Conservation (phyloP, 768 basidiomycete genomes). For the Termitomyces sp. region DNA sequence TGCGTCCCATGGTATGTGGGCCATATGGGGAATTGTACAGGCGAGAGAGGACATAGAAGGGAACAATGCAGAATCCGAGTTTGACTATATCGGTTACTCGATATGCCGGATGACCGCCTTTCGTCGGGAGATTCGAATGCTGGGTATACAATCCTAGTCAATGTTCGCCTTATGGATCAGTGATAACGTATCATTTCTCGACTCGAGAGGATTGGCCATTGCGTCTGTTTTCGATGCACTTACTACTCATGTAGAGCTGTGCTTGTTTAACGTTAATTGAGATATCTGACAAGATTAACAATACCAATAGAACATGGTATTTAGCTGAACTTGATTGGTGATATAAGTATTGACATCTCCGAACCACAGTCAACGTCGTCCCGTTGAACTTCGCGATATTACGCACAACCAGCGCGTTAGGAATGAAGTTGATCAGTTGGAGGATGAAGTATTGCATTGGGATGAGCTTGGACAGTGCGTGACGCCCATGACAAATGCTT, state of each 20-base stretch:
- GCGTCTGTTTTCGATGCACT: background rate
- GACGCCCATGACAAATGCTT: too few species aligned
- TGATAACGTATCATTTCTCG: background rate
- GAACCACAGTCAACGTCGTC: too few species aligned
- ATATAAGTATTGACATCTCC: too few species aligned
- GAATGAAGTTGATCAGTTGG: too few species aligned
- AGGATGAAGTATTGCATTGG: too few species aligned
- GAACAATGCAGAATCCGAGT: slow-evolving; percentile 63
- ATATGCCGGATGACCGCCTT: slow-evolving; percentile 63
- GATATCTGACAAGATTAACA: background rate
- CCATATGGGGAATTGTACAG: slow-evolving; percentile 92
- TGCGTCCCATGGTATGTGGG: slow-evolving; percentile 89
- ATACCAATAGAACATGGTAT: slow-evolving; percentile 39
- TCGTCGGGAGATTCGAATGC: slow-evolving; percentile 45
- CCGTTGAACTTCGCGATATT: too few species aligned
- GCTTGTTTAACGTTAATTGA: background rate
- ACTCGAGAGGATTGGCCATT: background rate
- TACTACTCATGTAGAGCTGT: background rate
- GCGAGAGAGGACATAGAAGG: slow-evolving; percentile 71
- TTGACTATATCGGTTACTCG: slow-evolving; percentile 88
- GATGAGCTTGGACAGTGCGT: too few species aligned
- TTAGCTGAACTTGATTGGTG: slow-evolving; percentile 29
- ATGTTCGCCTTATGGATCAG: background rate
- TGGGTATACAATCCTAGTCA: slow-evolving; percentile 30
- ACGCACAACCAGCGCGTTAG: too few species aligned